These are phyloP conservation scores for Cochlearia excelsa DNA, from an alignment of 345 rosid genomes.

Conservation along the genomic window DNA sequence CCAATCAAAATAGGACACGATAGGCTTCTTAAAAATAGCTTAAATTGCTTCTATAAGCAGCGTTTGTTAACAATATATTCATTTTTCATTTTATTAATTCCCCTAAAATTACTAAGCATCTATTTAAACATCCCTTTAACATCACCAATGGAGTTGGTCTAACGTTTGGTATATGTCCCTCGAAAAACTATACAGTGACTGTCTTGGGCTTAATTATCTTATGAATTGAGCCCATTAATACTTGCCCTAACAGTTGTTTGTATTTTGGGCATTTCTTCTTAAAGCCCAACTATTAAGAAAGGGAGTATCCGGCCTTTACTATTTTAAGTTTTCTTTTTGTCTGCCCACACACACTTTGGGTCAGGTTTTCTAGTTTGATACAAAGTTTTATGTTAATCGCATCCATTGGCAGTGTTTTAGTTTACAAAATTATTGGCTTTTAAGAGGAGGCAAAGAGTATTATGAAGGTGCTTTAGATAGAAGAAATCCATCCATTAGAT, in stretches of 20 bases:
- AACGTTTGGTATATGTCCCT: too few species aligned
- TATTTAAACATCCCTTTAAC: too few species aligned
- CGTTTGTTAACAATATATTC: too few species aligned
- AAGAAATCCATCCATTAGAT: neutral
- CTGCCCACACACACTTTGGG: neutral
- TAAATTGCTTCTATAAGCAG: too few species aligned
- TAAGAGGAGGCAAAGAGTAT: slow-evolving; percentile 20
- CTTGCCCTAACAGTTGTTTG: neutral
- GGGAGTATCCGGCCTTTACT: neutral
- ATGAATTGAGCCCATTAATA: too few species aligned
- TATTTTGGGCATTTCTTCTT: neutral
- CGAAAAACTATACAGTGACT: too few species aligned
- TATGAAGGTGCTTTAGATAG: slow-evolving; percentile 15
- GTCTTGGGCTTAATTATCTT: too few species aligned
- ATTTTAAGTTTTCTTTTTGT: neutral
- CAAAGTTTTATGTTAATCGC: neutral
- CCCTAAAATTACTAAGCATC: too few species aligned
- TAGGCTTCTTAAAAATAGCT: too few species aligned
- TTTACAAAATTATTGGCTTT: slow-evolving; percentile 5
- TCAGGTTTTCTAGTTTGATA: neutral
- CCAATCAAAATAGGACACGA: too few species aligned
- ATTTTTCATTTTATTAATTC: too few species aligned
- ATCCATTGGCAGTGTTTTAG: slow-evolving; percentile 1
- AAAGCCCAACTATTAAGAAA: slow-evolving; percentile 6
- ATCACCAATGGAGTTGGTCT: too few species aligned